Evolutionary conservation across 148 eudicot genomes (phyloP).

Genomic region (Salicornia ramosissima): DNA sequence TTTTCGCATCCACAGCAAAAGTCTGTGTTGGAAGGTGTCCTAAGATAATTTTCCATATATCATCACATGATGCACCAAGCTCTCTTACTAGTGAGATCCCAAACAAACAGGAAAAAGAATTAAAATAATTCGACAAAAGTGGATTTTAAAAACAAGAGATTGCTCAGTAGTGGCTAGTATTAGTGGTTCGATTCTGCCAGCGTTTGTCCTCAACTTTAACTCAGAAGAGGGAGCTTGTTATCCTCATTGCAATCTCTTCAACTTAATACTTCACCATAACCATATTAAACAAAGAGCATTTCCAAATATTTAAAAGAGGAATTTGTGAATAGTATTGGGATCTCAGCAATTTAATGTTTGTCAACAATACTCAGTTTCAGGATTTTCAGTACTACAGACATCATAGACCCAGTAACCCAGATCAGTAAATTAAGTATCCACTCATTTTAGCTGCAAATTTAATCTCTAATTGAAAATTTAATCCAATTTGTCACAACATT

Average conservation of each 20-base stretch:
- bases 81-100: not conserved
- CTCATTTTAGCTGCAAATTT: too few relatives aligned
- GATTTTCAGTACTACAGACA: slow-evolving; percentile 12
- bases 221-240: slow-evolving; percentile 45
- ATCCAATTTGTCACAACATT: too few relatives aligned
- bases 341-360: slow-evolving; percentile 7
- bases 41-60: slow-evolving; percentile 26
- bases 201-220: slow-evolving; percentile 33
- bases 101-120: too few relatives aligned
- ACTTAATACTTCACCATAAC: not conserved
- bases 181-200: slow-evolving; percentile 46
- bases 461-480: too few relatives aligned
- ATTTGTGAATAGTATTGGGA: not conserved
- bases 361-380: not conserved
- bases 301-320: not conserved
- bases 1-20: slow-evolving; percentile 33
- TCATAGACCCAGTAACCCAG: not conserved
- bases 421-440: not conserved
- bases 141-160: slow-evolving; percentile 9
- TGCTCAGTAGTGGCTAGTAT: slow-evolving; percentile 35
- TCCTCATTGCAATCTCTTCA: slow-evolving; percentile 34
- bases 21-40: slow-evolving; percentile 40
- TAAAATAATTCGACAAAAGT: not conserved
- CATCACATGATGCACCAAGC: slow-evolving; percentile 27
- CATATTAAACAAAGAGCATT: not conserved